These are phyloP conservation scores for Amborella trichopoda DNA, from an alignment of 164 flowering plant genomes.

Conservation along the genomic window DNA sequence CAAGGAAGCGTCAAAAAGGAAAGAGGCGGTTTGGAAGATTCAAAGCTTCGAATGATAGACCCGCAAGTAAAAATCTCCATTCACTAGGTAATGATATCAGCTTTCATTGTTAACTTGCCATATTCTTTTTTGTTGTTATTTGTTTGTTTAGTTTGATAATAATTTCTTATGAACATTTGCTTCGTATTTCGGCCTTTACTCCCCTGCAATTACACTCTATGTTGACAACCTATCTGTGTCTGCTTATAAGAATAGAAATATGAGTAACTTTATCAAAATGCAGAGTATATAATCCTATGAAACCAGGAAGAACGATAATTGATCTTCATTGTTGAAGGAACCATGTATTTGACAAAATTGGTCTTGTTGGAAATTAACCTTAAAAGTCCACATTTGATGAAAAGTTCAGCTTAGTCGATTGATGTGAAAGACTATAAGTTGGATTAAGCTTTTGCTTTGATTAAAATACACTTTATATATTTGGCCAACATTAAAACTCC, in stretches of 20 bases:
- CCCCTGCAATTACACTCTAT: not conserved
- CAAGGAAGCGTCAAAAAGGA: conserved; percentile 17
- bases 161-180: not conserved
- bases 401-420: too few relatives aligned
- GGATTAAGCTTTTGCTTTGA: too few relatives aligned
- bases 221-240: not conserved
- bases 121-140: not conserved
- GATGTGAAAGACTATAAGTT: too few relatives aligned
- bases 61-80: conserved; percentile 10
- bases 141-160: not conserved
- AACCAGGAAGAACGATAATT: too few relatives aligned
- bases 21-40: conserved; percentile 13
- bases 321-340: too few relatives aligned
- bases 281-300: too few relatives aligned
- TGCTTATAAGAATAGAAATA: not conserved
- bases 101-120: not conserved
- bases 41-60: conserved; percentile 12
- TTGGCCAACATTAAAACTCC: too few relatives aligned
- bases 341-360: too few relatives aligned
- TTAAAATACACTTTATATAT: too few relatives aligned
- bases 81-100: conserved; percentile 19
- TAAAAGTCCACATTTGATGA: too few relatives aligned
- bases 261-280: too few relatives aligned
- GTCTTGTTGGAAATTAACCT: too few relatives aligned
- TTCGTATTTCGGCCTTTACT: not conserved